phyloP scores from a whole-genome alignment of 2,329 filamentous ascomycete species.

The Rhynchosporium agropyri region DNA sequence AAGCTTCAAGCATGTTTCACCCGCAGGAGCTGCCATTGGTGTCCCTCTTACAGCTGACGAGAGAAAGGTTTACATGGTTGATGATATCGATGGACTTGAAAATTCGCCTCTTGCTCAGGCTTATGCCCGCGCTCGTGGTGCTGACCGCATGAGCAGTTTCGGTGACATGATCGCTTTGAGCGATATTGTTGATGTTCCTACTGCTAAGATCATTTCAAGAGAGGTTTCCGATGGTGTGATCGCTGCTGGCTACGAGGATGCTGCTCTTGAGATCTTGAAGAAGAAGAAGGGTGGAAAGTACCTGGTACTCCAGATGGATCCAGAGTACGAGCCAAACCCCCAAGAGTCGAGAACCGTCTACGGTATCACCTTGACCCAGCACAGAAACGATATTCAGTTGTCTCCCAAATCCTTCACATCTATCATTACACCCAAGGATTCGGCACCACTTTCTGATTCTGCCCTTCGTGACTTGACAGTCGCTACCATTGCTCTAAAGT shows the following conservation, averaged over 20 bases:
- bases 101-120: slow-evolving; percentile 86
- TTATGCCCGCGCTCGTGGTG: slow-evolving; percentile 91
- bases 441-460: slow-evolving; percentile 70
- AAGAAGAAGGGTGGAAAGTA: slow-evolving; percentile 99
- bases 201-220: slow-evolving; percentile 95
- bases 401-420: slow-evolving; percentile 81
- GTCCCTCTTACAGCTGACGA: slow-evolving; percentile 83
- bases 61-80: slow-evolving; percentile 97
- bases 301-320: slow-evolving; percentile 92
- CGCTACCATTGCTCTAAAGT: slow-evolving; percentile 96
- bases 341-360: slow-evolving; percentile 87
- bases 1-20: slow-evolving; percentile 99
- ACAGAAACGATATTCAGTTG: slow-evolving; percentile 90
- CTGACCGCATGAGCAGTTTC: slow-evolving; percentile 98
- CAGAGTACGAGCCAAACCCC: slow-evolving; percentile 73
- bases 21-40: slow-evolving; percentile 92
- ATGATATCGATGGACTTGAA: slow-evolving; percentile 89
- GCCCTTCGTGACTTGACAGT: slow-evolving; percentile 90
- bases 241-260: slow-evolving; percentile 81
- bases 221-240: slow-evolving; percentile 98
- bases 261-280: slow-evolving; percentile 85
- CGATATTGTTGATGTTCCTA: slow-evolving; percentile 86
- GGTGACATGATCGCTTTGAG: slow-evolving; percentile 95
- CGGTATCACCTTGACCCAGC: slow-evolving; percentile 84
- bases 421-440: slow-evolving; percentile 84